Base-by-base conservation (phyloP, 2,329 filamentous ascomycete genomes). In the Claviceps capensis region DNA sequence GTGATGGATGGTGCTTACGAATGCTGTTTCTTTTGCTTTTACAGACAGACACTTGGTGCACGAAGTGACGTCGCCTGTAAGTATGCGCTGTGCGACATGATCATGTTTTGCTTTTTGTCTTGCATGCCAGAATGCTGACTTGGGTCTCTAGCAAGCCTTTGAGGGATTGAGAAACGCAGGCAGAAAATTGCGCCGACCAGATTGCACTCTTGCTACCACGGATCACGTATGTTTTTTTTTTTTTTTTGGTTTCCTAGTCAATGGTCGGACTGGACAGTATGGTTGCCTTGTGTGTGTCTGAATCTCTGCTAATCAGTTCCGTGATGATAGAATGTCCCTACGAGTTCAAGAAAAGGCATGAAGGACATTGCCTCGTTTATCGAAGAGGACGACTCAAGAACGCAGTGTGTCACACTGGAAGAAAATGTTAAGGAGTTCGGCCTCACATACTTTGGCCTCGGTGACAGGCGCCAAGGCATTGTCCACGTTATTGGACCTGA, bases 401-500 rank as follows among this genome's bases (percentile, higher is more conserved):
- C 87, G 58, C 93, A 98, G 78, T 96, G 90, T 70, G 82, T 90
- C 63, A 97, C 93, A 42, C 82, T 98, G 56, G 93, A 98, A 74
- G 85, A 96, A 62, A 98, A 98, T 63, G 91, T 98, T 62, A 93
- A 91, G 73, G 87, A 91, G 58, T 97, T 96, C 66, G 89, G 88
- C 63, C 78, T 98, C 64, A 96, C 90, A 67, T 97, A 96, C 73
- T 98, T 98, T 66, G 93, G 93, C 56, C 83, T 98, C 57, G 87
- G 85, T 60, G 91, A 97, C 72, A 94, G 93, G 78, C 84, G 93
- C 58, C 93, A 98, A 72, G 93, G 93, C 59, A 98, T 98, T 62
- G 93, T 97, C 53, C 93, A 98, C 72, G 88, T 98, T 63, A 97
- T 98, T 62, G 93, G 93, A 38, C 93, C 93, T 42, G 93, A 98